A percentile compares a stretch with the other conserved stretches of the same genome.
Conservation (phyloP, 1,284 basidiomycete species). For the Cutaneotrichosporon sp. region DNA sequence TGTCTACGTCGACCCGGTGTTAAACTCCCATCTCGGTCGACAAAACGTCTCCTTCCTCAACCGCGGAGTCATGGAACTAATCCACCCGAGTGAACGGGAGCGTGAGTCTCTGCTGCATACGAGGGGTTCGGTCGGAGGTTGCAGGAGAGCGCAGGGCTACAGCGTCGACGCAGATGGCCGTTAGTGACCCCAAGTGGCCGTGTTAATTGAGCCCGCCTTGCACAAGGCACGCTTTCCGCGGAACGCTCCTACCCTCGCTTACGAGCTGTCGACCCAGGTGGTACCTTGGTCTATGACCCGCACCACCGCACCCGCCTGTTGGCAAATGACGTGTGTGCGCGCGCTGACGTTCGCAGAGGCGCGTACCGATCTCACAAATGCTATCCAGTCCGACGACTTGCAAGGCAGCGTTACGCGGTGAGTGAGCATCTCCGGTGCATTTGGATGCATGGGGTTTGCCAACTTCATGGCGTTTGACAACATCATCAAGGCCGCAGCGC, state of each 20-base stretch:
- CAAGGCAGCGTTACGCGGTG: conserved; percentile 89
- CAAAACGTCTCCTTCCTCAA: conserved; percentile 67
- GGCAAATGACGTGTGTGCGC: too few relatives aligned
- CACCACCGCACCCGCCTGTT: not conserved
- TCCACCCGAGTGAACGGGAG: conserved; percentile 81
- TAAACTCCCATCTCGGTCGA: conserved; percentile 67
- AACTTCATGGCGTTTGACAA: too few relatives aligned
- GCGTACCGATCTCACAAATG: conserved; percentile 67
- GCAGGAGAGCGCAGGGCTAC: too few relatives aligned
- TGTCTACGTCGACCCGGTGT: conserved; percentile 82
- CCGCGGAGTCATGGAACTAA: conserved; percentile 72
- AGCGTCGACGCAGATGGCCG: too few relatives aligned
- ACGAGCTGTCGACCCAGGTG: too few relatives aligned
- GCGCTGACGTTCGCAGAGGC: conserved; percentile 49
- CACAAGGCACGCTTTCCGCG: too few relatives aligned
- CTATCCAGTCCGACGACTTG: conserved; percentile 70
- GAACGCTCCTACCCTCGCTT: too few relatives aligned
- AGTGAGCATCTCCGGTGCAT: conserved; percentile 25
- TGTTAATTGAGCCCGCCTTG: too few relatives aligned
- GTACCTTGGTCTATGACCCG: too few relatives aligned
- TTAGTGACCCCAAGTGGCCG: too few relatives aligned
- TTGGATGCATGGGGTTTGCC: not conserved
- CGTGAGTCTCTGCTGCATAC: conserved; percentile 47
- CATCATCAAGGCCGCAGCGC: too few relatives aligned
- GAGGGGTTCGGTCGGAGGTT: not conserved